Conservation (phyloP, 106 monocot genomes). For the Hemerocallis citrina region DNA sequence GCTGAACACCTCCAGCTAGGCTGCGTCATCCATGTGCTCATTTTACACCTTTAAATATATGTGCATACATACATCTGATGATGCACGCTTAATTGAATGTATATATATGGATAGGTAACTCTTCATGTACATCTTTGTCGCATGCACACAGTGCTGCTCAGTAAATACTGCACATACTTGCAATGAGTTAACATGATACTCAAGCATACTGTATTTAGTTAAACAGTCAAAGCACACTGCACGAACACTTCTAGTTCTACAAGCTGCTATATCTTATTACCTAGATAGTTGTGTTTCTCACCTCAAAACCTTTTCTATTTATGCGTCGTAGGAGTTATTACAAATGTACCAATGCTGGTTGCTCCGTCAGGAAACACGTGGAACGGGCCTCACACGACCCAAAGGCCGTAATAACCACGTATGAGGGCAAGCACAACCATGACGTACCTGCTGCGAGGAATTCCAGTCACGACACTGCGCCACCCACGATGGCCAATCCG, state of each 20-base stretch:
- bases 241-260: not conserved
- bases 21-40: too few relatives aligned
- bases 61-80: not conserved
- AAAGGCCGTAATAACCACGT: slow-evolving; percentile 96
- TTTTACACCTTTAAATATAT: not conserved
- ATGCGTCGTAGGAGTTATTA: slow-evolving; percentile 68
- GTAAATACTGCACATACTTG: too few relatives aligned
- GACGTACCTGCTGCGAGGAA: slow-evolving; percentile 81
- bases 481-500: slow-evolving; percentile 10
- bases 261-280: not conserved
- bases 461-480: slow-evolving; percentile 28
- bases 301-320: not conserved
- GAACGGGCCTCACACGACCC: slow-evolving; percentile 96
- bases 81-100: not conserved
- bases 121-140: not conserved
- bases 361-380: slow-evolving; percentile 94
- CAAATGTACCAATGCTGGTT: slow-evolving; percentile 86
- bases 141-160: not conserved
- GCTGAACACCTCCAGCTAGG: not conserved
- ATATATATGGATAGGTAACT: not conserved
- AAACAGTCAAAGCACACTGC: too few relatives aligned
- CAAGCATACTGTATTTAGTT: too few relatives aligned
- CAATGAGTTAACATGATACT: too few relatives aligned
- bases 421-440: slow-evolving; percentile 97
- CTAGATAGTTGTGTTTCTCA: not conserved